Conservation (phyloP, 306 rosid species). For the Acacia confusa region DNA sequence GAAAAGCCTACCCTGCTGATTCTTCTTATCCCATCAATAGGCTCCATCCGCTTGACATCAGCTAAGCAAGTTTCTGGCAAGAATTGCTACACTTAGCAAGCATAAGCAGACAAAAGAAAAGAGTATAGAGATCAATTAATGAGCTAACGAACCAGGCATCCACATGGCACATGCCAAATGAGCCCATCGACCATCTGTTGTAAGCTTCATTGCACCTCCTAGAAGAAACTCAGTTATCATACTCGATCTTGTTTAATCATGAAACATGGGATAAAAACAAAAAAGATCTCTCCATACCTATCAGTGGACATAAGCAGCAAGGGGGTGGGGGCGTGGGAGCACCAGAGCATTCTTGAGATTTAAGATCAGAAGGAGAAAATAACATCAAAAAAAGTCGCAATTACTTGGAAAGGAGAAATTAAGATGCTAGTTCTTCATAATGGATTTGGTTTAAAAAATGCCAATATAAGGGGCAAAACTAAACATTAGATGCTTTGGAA, state of each 20-base stretch:
- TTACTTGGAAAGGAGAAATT: conserved; percentile 19
- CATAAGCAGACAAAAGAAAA: conserved; percentile 21
- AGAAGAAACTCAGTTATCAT: conserved; percentile 36
- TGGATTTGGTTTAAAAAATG: conserved; percentile 6
- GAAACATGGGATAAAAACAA: conserved; percentile 19
- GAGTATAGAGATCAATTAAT: conserved; percentile 16
- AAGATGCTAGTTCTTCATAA: conserved; percentile 12
- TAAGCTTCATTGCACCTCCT: conserved; percentile 99
- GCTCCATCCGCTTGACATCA: conserved; percentile 96
- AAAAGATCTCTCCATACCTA: conserved; percentile 56
- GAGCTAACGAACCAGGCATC: conserved; percentile 85
- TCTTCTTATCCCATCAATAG: conserved; percentile 91
- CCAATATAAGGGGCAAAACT: neutral
- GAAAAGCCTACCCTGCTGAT: conserved; percentile 69
- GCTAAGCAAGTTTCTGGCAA: conserved; percentile 93
- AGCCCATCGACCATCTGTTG: conserved; percentile 98
- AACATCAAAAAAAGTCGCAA: neutral
- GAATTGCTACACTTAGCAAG: conserved; percentile 37
- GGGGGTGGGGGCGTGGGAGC: conserved; percentile 85
- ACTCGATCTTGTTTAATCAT: conserved; percentile 24
- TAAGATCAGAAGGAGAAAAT: conserved; percentile 8
- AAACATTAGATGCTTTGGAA: conserved; percentile 22
- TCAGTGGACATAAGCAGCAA: conserved; percentile 94
- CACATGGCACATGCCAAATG: conserved; percentile 99
- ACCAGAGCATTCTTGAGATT: conserved; percentile 22